phyloP scores from a whole-genome alignment of 805 yeast species.

The Yueomyces sinensis region DNA sequence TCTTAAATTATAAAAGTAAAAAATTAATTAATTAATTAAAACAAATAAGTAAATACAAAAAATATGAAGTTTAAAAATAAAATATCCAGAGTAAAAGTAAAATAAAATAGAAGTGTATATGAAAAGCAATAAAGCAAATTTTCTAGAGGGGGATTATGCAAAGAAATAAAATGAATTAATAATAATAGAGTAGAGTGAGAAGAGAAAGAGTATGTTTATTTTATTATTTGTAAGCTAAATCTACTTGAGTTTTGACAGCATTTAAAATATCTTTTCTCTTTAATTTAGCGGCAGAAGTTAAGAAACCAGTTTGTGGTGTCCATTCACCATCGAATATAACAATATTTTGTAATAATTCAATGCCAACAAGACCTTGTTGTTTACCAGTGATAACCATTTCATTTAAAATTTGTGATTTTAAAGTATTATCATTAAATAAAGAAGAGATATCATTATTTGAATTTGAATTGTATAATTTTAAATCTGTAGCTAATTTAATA shows the following conservation, averaged over 20 bases:
- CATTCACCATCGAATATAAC: slow-evolving; percentile 82
- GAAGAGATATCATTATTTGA: slow-evolving; percentile 31
- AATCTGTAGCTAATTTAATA: slow-evolving; percentile 43
- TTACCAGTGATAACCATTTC: slow-evolving; percentile 63
- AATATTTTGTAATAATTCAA: slow-evolving; percentile 70
- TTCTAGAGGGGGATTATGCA: too few relatives aligned
- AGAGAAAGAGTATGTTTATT: too few relatives aligned
- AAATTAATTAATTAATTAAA: too few relatives aligned
- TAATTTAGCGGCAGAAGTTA: slow-evolving; percentile 90
- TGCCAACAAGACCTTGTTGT: slow-evolving; percentile 68
- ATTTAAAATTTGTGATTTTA: slow-evolving; percentile 40
- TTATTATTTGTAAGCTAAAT: slow-evolving; percentile 43
- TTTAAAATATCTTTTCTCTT: slow-evolving; percentile 83
- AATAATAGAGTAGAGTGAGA: too few relatives aligned
- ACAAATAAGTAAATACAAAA: too few relatives aligned
- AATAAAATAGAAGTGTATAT: too few relatives aligned
- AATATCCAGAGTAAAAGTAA: too few relatives aligned
- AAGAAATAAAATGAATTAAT: too few relatives aligned
- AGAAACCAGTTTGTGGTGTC: slow-evolving; percentile 93
- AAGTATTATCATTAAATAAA: slow-evolving; percentile 41
- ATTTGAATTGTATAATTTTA: slow-evolving; percentile 35
- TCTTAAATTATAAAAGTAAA: too few relatives aligned
- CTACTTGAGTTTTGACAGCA: slow-evolving; percentile 54
- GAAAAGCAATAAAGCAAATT: too few relatives aligned
- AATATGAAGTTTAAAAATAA: too few relatives aligned